A percentile compares a stretch with the other conserved stretches of the same genome.
Evolutionary conservation across 805 yeast genomes (phyloP).

Genomic region (Nadsonia fulvescens): DNA sequence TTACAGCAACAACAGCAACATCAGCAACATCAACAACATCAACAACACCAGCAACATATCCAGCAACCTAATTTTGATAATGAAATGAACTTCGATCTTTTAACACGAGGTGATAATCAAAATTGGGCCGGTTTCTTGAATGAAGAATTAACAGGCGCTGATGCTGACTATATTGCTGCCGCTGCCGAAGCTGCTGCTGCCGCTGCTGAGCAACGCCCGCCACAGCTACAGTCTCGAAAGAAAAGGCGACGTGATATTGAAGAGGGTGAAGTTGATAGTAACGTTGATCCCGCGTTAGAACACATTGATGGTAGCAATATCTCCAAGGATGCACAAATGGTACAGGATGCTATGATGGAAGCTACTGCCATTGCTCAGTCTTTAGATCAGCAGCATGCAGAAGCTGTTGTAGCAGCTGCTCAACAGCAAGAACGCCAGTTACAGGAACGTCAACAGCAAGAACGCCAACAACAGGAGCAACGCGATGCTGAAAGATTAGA

Average conservation of each 20-base stretch:
- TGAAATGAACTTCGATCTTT: neutral
- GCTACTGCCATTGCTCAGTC: conserved; percentile 9
- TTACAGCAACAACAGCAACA: conserved; percentile 4
- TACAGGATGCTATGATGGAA: conserved; percentile 10
- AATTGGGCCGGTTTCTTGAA: conserved; percentile 37
- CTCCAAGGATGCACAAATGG: conserved; percentile 14
- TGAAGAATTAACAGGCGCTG: conserved; percentile 17
- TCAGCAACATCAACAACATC: conserved; percentile 3
- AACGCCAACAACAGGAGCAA: conserved; percentile 1
- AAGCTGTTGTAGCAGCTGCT: conserved; percentile 26
- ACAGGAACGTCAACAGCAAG: neutral
- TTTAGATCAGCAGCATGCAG: conserved; percentile 7
- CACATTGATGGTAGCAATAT: conserved; percentile 25
- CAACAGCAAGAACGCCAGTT: neutral
- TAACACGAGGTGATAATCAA: conserved; percentile 9
- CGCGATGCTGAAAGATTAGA: neutral
- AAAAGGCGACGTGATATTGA: conserved; percentile 2
- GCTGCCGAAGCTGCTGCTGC: conserved; percentile 5
- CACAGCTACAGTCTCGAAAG: conserved; percentile 4
- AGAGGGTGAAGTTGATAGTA: conserved; percentile 13
- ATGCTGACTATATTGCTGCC: conserved; percentile 5
- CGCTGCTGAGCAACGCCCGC: neutral
- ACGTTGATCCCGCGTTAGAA: conserved; percentile 42
- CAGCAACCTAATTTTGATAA: too few relatives aligned
- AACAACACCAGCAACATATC: conserved; percentile 1